Base-by-base conservation (phyloP, 2,329 filamentous ascomycete genomes). In the Aspergillus spinulosporus region DNA sequence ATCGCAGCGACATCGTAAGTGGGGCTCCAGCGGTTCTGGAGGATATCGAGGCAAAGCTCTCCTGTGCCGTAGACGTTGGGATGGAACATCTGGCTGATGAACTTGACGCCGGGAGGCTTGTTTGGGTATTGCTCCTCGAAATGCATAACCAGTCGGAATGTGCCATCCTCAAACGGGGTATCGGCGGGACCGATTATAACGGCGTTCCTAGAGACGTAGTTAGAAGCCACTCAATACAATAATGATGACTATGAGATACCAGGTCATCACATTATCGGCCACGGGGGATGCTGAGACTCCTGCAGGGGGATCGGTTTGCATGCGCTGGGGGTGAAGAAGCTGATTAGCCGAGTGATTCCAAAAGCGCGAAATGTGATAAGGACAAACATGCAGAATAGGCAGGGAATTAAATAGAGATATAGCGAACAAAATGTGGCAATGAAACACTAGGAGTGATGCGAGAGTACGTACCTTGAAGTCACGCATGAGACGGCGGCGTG, bases 111-210 rank as follows among this genome's bases (percentile, higher is more conserved):
- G 0, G 94, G 94, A 4, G 94, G 94, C 74, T 97, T 97, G 78
- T 97, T 99, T 31, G 94, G 94, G 68, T 99, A 99, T 70, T 96
- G 92, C 75, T 99, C 94, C 72, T 97, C 94, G 67, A 99, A 99
- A 72, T 97, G 92, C 93, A 99, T 97, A 49, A 97, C 92, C 8
- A 99, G 87, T 63, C 93, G 84, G 74, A 99, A 99, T 21, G 94
- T 99, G 61, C 94, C 94, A 74, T 99, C 94, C 76, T 99, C 94
- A 69, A 97, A 99, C 1, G 94, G 93, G 1, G 94, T 99, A 70
- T 99, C 94, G 58, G 91, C 91, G 39, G 93, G 93, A 7, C 93
- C 93, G 67, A 99, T 97, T 61, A 99, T 99, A 61, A 97, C 93
- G 54, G 93, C 93, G 72, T 99, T 99, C 93, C 93, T 97, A 66